Base-by-base conservation (phyloP, 257 asterid species). In the Penstemon newberryi region DNA sequence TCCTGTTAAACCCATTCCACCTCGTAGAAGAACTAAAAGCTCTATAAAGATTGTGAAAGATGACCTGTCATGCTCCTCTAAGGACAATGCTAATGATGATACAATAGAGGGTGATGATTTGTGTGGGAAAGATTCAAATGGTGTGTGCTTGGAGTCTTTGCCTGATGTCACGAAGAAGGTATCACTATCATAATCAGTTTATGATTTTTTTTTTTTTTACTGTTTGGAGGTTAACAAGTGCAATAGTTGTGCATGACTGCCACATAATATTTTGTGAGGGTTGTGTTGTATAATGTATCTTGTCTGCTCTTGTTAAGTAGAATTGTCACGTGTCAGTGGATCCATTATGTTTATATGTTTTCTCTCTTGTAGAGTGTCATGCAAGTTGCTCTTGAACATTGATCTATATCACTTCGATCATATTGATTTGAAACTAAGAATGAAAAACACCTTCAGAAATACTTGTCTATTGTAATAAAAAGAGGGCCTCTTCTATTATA, bases 1-100 rank as follows among this genome's bases (percentile, higher is more conserved):
- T 74, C 89, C 92, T 18, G 86, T 93, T 46, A 90, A 93, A 74
- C 81, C 87, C 18, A 82, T 87, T 73, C 95, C 96, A 70, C 85
- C 89, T 79, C 84, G 88, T 41, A 82, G 94, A 80, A 84, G 96
- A 86, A 83, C 92, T 63, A 91, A 84, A 79, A 85, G 88, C 85
- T 83, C 78, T 73, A 44, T 74, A 15, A 74, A 79, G 77, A 73
- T 76, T 75, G 73, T 80, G 75, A 76, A 75, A 67, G 86, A 82
- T 68, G 92, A 78, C 41, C 66, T 70, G 47, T 76, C 75, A 12
- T 73, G 67, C 76, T 52, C 75, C 56, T 71, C 82, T 41, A 63
- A 58, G 67, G 90, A 83, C 61, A 80, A 77, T 40, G 42, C 54
- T 60, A 49, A 15, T 54, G 82, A 77, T 36, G 74, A 70, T 66